phyloP scores from a whole-genome alignment of 2,329 filamentous ascomycete genomes.

The Aspergillus persii region DNA sequence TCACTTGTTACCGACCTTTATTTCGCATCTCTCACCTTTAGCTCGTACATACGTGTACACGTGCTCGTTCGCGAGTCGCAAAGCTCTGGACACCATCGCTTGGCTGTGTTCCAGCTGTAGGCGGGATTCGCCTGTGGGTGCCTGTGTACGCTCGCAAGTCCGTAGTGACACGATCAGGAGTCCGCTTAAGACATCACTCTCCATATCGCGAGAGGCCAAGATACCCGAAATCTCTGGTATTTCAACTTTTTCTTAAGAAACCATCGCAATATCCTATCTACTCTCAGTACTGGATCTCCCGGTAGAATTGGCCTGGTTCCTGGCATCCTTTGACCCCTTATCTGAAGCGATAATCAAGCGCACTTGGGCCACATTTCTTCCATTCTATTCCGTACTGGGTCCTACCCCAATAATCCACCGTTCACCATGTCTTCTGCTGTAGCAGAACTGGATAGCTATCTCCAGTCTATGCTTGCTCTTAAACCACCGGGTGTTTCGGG shows the following conservation, averaged over 20 bases:
- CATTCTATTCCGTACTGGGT: constrained; percentile 12
- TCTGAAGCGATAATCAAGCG: constrained; percentile 19
- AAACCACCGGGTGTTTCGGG: constrained; percentile 94
- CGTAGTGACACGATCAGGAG: constrained; percentile 38
- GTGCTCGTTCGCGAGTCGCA: constrained; percentile 34
- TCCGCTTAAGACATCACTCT: constrained; percentile 26
- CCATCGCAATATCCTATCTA: constrained; percentile 14
- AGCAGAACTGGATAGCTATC: constrained; percentile 83
- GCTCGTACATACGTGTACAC: constrained; percentile 33
- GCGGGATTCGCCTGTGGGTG: constrained; percentile 29
- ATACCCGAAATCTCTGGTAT: constrained; percentile 8
- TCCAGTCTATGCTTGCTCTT: constrained; percentile 86
- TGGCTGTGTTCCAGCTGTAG: constrained; percentile 42
- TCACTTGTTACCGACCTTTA: not conserved
- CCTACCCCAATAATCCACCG: constrained; percentile 9
- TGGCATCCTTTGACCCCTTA: constrained; percentile 13
- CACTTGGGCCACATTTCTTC: constrained; percentile 8
- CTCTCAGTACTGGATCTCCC: constrained; percentile 22
- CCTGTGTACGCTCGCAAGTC: constrained; percentile 34
- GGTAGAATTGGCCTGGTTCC: constrained; percentile 24
- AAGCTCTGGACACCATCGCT: constrained; percentile 31
- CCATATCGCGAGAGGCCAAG: constrained; percentile 14
- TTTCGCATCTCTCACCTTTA: constrained; percentile 8
- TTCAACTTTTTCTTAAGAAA: constrained; percentile 8
- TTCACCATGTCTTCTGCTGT: constrained; percentile 73